Evolutionary conservation across 345 rosid genomes (phyloP).

Genomic region (Lenwebbia sp.): DNA sequence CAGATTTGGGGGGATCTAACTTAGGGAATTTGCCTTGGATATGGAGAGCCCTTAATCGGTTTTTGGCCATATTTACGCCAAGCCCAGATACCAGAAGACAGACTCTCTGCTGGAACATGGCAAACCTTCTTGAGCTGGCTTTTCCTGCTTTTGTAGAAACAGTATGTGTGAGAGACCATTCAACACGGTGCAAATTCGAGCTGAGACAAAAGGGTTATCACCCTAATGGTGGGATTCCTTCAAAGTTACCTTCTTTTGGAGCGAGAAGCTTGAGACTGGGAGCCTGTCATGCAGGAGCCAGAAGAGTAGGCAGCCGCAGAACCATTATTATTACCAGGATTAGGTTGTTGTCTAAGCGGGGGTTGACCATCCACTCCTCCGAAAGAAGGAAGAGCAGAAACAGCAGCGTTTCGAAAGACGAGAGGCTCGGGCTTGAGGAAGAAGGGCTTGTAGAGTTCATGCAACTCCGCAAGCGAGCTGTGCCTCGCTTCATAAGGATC

Average conservation of each 20-base stretch:
- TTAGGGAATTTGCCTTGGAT: conserved; percentile 51
- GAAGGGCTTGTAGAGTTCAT: conserved; percentile 74
- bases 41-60: conserved; percentile 98
- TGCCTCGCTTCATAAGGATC: conserved; percentile 1
- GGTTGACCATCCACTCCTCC: conserved; percentile 5
- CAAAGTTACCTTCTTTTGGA: conserved; percentile 72
- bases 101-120: conserved; percentile 82
- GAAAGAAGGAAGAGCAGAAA: conserved; percentile 25
- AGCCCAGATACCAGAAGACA: conserved; percentile 94
- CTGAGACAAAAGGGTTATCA: background rate
- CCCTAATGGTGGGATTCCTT: background rate
- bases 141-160: conserved; percentile 37
- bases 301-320: conserved; percentile 11
- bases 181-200: background rate
- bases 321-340: conserved; percentile 15
- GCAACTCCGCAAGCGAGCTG: conserved; percentile 32
- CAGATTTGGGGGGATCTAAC: background rate
- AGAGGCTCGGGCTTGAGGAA: conserved; percentile 26
- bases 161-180: background rate
- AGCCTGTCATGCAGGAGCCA: conserved; percentile 8
- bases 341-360: background rate
- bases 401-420: conserved; percentile 12
- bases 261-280: conserved; percentile 45
- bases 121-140: conserved; percentile 77
- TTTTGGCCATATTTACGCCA: conserved; percentile 99